Evolutionary conservation across 805 yeast species (phyloP), one percentile per base, ranked within the genome.

Genomic region (Kuraishia cidri): DNA sequence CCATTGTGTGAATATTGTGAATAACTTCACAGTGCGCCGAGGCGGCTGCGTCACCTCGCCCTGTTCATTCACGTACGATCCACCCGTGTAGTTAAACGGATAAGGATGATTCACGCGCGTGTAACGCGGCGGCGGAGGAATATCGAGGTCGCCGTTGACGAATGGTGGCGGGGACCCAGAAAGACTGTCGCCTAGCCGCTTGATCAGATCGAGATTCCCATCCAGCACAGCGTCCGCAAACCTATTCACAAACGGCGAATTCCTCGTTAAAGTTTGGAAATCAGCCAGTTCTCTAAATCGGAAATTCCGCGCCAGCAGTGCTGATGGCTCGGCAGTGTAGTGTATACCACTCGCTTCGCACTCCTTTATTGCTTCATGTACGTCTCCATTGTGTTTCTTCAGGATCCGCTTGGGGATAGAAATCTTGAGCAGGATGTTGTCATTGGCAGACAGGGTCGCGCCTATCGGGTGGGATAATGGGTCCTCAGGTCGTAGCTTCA

Each of bases 71-170:
- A 72, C 64, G 6, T 62, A 44, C 39, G 67, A 54, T 46, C 74
- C 55, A 57, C 52, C 23, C 63, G 63, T 36, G 52, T 79, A 92
- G 37, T 72, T 72, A 55, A 86, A 90, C 42, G 75, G 72, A 45
- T 74, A 80, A 3, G 97, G 95, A 33, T 82, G 72, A 24, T 77
- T 69, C 10, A 79, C 73, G 27, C 80, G 73, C 1, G 95, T 78
- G 41, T 86, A 82, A 33, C 83, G 58, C 2, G 96, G 87, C 4
- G 96, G 94, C 0, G 97, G 95, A 2, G 94, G 80, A 11, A 88
- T 47, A 38, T 80, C 78, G 36, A 72, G 66, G 35, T 70, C 64
- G 25, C 47, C 55, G 24, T 52, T 51, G 4, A 66, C 60, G 29
- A 75, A 54, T n/a, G n/a, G n/a, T n/a, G n/a, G n/a, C n/a, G n/a